Evolutionary conservation across 2,329 filamentous ascomycete species (phyloP).

Genomic region (Arthroderma sp.): DNA sequence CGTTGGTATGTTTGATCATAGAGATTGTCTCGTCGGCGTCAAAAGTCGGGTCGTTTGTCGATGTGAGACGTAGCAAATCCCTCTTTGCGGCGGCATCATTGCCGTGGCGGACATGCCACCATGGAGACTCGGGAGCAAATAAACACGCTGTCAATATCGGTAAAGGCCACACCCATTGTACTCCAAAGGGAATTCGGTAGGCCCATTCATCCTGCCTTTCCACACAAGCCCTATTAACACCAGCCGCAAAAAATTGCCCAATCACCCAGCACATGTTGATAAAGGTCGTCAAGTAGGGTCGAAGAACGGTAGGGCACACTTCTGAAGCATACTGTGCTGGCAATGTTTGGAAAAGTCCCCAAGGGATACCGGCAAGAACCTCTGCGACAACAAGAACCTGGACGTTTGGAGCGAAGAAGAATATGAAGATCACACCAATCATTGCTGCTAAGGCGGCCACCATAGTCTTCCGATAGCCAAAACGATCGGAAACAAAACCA

Average conservation of each 20-base stretch:
- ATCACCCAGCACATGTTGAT: conserved; percentile 27
- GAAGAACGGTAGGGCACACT: conserved; percentile 23
- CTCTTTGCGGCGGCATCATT: conserved; percentile 22
- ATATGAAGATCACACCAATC: conserved; percentile 22
- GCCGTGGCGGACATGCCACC: conserved; percentile 28
- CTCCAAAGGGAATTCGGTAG: conserved; percentile 26
- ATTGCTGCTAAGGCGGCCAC: conserved; percentile 15
- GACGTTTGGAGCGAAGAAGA: conserved; percentile 29
- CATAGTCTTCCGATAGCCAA: conserved; percentile 32
- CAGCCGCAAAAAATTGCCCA: conserved; percentile 26
- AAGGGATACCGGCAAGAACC: conserved; percentile 29
- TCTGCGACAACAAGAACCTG: conserved; percentile 23
- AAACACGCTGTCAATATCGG: conserved; percentile 14
- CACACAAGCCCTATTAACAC: conserved; percentile 21
- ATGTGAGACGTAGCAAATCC: conserved; percentile 19
- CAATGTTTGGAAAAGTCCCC: conserved; percentile 24
- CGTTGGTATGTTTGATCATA: conserved; percentile 29
- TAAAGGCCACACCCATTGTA: conserved; percentile 20
- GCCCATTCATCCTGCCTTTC: conserved; percentile 19
- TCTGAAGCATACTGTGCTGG: conserved; percentile 27
- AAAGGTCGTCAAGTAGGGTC: conserved; percentile 23
- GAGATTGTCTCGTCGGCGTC: conserved; percentile 19
- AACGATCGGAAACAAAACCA: conserved; percentile 51
- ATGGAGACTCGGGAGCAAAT: conserved; percentile 23
- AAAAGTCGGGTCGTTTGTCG: conserved; percentile 14